Conservation (phyloP, 176 grass and related monocot species). For the bread wheat (Triticum aestivum) region IWGSC_CS_RefSeq_v2.1 NC_057804.1:402454455-402454954, state of each 20-base stretch:
- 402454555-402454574: constrained; percentile 11
- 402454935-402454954: not conserved
- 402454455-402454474: constrained; percentile 20
- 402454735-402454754: not conserved
- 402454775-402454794: not conserved
- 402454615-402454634: not conserved
- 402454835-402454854: not conserved
- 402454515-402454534: not conserved
- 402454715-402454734: not conserved
- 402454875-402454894: not conserved
- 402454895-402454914: not conserved
- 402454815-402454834: not conserved
- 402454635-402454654: not conserved
- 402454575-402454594: not conserved
- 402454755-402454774: not conserved
- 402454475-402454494: constrained; percentile 23
- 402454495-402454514: constrained; percentile 27
- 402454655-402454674: not conserved
- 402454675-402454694: not conserved
- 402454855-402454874: not conserved
- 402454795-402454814: not conserved
- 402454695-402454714: not conserved
- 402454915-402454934: not conserved
- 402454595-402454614: constrained; percentile 8
- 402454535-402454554: constrained; percentile 30